A percentile compares a stretch with the other conserved stretches of the same genome.
phyloP scores from a whole-genome alignment of 805 yeast genomes.

The Wickerhamomyces kurtzmanii region DNA sequence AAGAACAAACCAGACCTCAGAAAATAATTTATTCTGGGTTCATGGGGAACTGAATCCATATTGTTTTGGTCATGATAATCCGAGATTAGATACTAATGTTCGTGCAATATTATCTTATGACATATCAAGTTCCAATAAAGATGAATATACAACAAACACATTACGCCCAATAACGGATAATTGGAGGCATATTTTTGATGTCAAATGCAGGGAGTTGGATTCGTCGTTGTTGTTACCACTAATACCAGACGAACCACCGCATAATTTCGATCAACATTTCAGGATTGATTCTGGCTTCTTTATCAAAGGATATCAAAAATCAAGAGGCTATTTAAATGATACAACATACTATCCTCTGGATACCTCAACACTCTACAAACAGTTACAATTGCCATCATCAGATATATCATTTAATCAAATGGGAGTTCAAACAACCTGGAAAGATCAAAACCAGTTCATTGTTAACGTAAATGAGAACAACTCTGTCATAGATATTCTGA shows the following conservation, averaged over 20 bases:
- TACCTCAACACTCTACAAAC: constrained; percentile 8
- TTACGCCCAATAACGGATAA: constrained; percentile 7
- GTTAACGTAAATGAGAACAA: constrained; percentile 15
- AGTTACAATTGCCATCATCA: constrained; percentile 10
- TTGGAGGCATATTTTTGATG: constrained; percentile 16
- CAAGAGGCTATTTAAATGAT: constrained; percentile 17
- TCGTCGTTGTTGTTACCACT: constrained; percentile 13
- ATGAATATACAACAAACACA: constrained; percentile 1
- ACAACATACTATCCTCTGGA: constrained; percentile 12
- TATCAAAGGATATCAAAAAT: constrained; percentile 14
- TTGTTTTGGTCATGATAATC: constrained; percentile 25
- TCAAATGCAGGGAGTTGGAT: constrained; percentile 16
- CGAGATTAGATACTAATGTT: constrained; percentile 21
- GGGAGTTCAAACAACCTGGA: constrained; percentile 5
- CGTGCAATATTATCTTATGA: constrained; percentile 23
- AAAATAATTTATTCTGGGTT: constrained; percentile 30
- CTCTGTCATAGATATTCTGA: constrained; percentile 45
- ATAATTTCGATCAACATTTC: constrained; percentile 3
- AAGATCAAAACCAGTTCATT: constrained; percentile 11
- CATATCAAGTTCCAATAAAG: constrained; percentile 8
- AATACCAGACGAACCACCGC: constrained; percentile 11
- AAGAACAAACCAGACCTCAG: constrained; percentile 35
- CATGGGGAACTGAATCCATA: constrained; percentile 25
- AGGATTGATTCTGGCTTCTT: constrained; percentile 16
- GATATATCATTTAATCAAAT: constrained; percentile 1